A percentile compares a stretch with the other conserved stretches of the same genome.
Conservation (phyloP, 73 alveolate species). For the Paramecium sexaurelia region DNA sequence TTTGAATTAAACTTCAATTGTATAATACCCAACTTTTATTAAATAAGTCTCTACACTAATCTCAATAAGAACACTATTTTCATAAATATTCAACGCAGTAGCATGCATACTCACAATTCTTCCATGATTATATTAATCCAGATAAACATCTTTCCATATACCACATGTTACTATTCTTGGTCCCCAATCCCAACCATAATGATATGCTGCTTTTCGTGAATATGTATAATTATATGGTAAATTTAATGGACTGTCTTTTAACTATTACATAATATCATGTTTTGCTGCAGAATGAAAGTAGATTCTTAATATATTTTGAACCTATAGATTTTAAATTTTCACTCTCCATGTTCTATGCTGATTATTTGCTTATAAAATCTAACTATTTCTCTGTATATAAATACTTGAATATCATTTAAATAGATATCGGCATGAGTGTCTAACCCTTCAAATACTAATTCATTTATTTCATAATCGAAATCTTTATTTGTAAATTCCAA, state of each 20-base stretch:
- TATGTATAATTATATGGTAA: slow-evolving; percentile 70
- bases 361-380: slow-evolving; percentile 70
- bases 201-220: slow-evolving; percentile 77
- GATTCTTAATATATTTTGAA: slow-evolving; percentile 51
- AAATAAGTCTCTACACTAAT: not conserved
- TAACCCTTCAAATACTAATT: slow-evolving; percentile 76
- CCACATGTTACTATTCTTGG: slow-evolving; percentile 80
- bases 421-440: slow-evolving; percentile 77
- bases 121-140: slow-evolving; percentile 61
- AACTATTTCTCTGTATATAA: not conserved
- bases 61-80: not conserved
- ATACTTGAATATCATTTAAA: slow-evolving; percentile 65
- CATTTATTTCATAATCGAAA: not conserved
- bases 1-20: not conserved
- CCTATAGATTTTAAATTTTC: slow-evolving; percentile 47
- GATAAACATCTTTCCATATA: slow-evolving; percentile 73
- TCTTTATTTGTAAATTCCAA: slow-evolving; percentile 13
- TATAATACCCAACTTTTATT: not conserved
- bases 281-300: slow-evolving; percentile 69
- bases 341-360: slow-evolving; percentile 76
- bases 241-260: slow-evolving; percentile 56
- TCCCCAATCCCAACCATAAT: slow-evolving; percentile 87
- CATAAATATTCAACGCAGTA: not conserved
- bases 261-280: slow-evolving; percentile 67
- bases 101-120: slow-evolving; percentile 30